Evolutionary conservation across 148 eudicot species (phyloP), one percentile per base, ranked within the genome.

Genomic region (Rhododendron ovatum): DNA sequence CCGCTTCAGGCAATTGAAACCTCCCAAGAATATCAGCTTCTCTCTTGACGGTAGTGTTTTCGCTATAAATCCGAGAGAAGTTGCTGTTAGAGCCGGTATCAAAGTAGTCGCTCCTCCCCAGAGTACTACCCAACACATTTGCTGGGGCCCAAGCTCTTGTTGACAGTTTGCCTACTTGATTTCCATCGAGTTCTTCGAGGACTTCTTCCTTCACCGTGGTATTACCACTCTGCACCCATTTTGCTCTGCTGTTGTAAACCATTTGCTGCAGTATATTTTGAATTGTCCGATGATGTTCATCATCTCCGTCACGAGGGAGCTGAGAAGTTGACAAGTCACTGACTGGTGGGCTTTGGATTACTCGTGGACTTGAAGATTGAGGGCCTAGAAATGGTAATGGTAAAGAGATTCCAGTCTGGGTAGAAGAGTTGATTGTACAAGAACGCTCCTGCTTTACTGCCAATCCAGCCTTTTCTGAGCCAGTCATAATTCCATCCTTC

Each of bases 221-320:
- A 43, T 45, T 59, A 4, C 26, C 65, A 17, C 35, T 83, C 67
- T 79, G 47, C 28, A 33, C 55, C 33, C 13, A 43, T 87, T 81
- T 80, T n/a, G 53, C 85, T 20, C 76, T 78, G 59, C 75, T 86
- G 79, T 82, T 86, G 26, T 74, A 26, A 47, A 74, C 85, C 88
- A 86, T 75, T 53, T 82, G 81, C 88, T 83, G 85, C 63, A 87
- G 57, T 47, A 87, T 30, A 76, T 63, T 83, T 18, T 47, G 59
- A 48, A 87, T 83, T 77, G 55, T 75, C 22, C 17, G 83, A 43
- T 87, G 82, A 30, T 86, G 71, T 30, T 4, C 51, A 74, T 59
- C 65, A 35, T 87, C 39, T 45, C 65, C 30, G 65, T 59, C 77
- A 26, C 73, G 65, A 17, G 78, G 28, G 77, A 51, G 55, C 55